Conservation (phyloP, 106 monocot species). For the Iris macrosiphon region DNA sequence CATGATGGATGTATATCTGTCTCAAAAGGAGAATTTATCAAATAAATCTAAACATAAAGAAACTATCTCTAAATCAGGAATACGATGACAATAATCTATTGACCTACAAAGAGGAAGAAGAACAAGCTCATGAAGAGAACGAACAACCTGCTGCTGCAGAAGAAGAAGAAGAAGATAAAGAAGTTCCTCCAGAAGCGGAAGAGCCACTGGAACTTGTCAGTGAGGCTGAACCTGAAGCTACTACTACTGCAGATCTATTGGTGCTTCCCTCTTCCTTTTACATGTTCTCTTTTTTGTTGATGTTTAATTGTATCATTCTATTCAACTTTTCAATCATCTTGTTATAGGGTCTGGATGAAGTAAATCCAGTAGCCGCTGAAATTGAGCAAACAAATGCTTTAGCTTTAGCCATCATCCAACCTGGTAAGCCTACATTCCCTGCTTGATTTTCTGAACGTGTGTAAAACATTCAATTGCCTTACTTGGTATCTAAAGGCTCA, state of each 20-base stretch:
- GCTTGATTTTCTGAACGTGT: too few species aligned
- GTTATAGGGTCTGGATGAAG: constrained; percentile 59
- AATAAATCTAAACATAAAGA: too few species aligned
- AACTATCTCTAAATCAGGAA: constrained; percentile 35
- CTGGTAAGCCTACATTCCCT: constrained; percentile 48
- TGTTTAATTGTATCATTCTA: neutral
- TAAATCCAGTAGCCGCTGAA: constrained; percentile 51
- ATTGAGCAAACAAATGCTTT: constrained; percentile 72
- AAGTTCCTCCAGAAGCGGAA: constrained; percentile 21
- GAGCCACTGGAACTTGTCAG: constrained; percentile 13
- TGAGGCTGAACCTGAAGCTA: constrained; percentile 18
- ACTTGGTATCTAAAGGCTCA: too few species aligned
- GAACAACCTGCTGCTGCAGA: constrained; percentile 28
- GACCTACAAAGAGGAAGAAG: constrained; percentile 43
- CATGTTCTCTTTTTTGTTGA: neutral
- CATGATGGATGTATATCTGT: neutral
- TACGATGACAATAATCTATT: constrained; percentile 39
- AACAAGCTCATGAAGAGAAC: constrained; percentile 19
- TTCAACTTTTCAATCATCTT: neutral
- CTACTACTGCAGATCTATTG: constrained; percentile 44
- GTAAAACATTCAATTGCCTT: too few species aligned
- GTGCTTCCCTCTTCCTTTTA: constrained; percentile 18
- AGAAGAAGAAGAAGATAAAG: constrained; percentile 14
- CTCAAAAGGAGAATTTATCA: too few species aligned
- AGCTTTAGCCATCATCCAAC: constrained; percentile 63